Percentiles rank a stretch among this genome's conserved stretches.
These are phyloP conservation scores for Brassica rapa DNA, from an alignment of 345 rosid genomes.

Conservation along the genomic window DNA sequence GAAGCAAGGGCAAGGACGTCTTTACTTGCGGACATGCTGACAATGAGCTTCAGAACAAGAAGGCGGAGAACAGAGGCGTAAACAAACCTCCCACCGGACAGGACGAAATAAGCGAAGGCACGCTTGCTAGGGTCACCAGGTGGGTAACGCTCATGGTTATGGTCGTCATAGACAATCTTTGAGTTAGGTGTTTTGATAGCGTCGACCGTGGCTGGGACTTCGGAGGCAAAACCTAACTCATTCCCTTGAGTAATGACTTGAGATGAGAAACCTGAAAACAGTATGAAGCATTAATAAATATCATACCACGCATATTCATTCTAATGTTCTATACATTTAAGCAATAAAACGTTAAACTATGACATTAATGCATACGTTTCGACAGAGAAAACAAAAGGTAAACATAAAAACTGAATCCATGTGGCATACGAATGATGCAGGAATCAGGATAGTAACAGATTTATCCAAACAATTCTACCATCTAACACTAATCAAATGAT, in stretches of 20 bases:
- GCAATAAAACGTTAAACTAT: neutral
- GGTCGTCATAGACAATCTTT: constrained; percentile 75
- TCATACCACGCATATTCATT: neutral
- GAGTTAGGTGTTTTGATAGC: constrained; percentile 83
- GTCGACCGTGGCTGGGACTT: constrained; percentile 58
- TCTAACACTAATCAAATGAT: neutral
- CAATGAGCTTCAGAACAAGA: constrained; percentile 73
- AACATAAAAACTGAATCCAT: neutral
- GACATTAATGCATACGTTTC: neutral
- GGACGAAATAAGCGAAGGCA: constrained; percentile 88
- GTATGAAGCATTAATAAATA: neutral
- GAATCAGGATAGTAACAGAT: neutral
- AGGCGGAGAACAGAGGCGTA: constrained; percentile 84
- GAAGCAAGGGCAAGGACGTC: constrained; percentile 96
- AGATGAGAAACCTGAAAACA: constrained; percentile 61
- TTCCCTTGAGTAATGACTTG: constrained; percentile 51
- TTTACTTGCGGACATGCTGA: constrained; percentile 96
- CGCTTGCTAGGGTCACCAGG: constrained; percentile 97
- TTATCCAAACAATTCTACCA: neutral
- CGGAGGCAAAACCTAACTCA: constrained; percentile 42
- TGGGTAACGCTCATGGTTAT: constrained; percentile 83
- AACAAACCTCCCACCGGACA: constrained; percentile 88
- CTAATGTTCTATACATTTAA: neutral
- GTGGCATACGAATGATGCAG: neutral
- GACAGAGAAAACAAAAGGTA: neutral